These are phyloP conservation scores for Plectosphaerella cucumerina DNA, from an alignment of 2,329 filamentous ascomycete species.

Conservation along the genomic window DNA sequence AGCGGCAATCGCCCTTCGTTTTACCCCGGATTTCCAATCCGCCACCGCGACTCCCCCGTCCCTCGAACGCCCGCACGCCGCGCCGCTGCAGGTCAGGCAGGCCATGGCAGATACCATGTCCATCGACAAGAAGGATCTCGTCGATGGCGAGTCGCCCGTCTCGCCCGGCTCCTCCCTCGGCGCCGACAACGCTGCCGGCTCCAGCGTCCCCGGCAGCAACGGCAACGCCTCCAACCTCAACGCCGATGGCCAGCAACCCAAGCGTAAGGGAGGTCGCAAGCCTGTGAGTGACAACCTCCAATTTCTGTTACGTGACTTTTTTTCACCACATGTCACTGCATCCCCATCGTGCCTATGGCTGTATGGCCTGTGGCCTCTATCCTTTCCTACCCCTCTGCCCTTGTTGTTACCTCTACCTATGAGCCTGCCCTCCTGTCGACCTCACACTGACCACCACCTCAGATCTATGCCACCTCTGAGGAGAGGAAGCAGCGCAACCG, in stretches of 20 bases:
- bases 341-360: background rate
- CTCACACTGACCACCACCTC: constrained; percentile 5
- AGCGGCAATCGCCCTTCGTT: constrained; percentile 4
- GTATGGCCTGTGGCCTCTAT: background rate
- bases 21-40: constrained; percentile 7
- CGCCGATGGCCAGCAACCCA: constrained; percentile 64
- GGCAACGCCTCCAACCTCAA: constrained; percentile 26
- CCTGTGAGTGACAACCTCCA: constrained; percentile 64
- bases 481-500: constrained; percentile 97
- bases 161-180: constrained; percentile 59
- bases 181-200: constrained; percentile 31
- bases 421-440: background rate
- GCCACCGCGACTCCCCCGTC: constrained; percentile 35
- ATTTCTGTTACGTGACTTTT: background rate
- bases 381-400: too few relatives aligned
- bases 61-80: background rate
- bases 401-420: background rate
- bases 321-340: background rate
- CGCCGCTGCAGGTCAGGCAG: constrained; percentile 24
- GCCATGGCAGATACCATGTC: constrained; percentile 65
- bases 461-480: constrained; percentile 99
- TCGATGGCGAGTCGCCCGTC: constrained; percentile 58
- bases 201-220: constrained; percentile 20
- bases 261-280: constrained; percentile 96
- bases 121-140: constrained; percentile 55